Percentiles rank a stretch among this genome's conserved stretches.
phyloP scores from a whole-genome alignment of 164 flowering plant species.

The Kalanchoe fedtschenkoi region DNA sequence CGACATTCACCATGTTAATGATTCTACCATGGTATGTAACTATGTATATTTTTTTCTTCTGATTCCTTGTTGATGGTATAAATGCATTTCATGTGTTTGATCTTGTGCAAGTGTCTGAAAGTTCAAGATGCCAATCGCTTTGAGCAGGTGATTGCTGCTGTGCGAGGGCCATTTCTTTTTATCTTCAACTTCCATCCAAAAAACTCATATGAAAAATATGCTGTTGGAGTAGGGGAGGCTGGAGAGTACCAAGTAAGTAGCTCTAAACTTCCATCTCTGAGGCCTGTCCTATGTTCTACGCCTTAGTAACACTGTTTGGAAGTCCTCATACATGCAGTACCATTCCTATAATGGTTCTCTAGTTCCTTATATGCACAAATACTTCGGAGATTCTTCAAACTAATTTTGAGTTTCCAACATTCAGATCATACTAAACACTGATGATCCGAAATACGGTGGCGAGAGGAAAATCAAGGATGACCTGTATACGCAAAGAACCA shows the following conservation, averaged over 20 bases:
- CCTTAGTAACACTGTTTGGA: background rate
- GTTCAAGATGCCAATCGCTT: background rate
- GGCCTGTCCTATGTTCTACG: background rate
- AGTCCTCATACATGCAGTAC: too few species aligned
- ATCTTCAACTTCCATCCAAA: conserved; percentile 85
- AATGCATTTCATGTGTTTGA: background rate
- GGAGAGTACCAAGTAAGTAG: conserved; percentile 84
- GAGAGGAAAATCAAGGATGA: conserved; percentile 39
- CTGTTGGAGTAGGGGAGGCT: conserved; percentile 88
- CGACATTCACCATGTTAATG: conserved; percentile 69
- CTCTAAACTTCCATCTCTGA: background rate
- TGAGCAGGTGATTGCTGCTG: conserved; percentile 55
- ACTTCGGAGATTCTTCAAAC: background rate
- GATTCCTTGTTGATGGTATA: background rate
- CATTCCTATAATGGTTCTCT: background rate
- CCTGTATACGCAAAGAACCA: conserved; percentile 44
- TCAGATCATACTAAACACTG: conserved; percentile 70
- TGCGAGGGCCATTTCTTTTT: conserved; percentile 73
- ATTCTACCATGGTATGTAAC: conserved; percentile 67
- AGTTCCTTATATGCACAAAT: background rate
- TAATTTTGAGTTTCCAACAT: conserved; percentile 1
- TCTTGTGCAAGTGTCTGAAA: background rate
- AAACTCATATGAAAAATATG: conserved; percentile 50
- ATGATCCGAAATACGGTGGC: conserved; percentile 75
- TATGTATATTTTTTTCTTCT: conserved; percentile 11